Conservation (phyloP, 2,329 filamentous ascomycete genomes). For the Paradendryphiella salina region DNA sequence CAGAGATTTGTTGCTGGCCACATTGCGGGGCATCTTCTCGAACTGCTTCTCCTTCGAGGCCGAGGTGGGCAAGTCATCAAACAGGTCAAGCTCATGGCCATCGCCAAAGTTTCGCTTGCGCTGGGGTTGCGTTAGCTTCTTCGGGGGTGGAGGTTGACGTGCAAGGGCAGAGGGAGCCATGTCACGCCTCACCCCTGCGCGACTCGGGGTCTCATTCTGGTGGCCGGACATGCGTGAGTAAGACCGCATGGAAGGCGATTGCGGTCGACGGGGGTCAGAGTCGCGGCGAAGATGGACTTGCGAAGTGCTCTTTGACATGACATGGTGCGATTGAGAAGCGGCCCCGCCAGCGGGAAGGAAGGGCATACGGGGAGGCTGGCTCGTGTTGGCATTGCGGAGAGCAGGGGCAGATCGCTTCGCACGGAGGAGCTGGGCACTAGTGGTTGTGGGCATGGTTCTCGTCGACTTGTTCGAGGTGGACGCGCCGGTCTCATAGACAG, state of each 20-base stretch:
- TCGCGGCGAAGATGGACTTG: conserved; percentile 78
- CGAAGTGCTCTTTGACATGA: conserved; percentile 68
- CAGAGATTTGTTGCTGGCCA: conserved; percentile 67
- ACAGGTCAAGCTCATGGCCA: conserved; percentile 86
- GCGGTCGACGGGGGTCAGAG: conserved; percentile 65
- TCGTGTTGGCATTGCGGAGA: conserved; percentile 53
- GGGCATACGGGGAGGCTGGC: conserved; percentile 67
- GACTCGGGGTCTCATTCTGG: conserved; percentile 56
- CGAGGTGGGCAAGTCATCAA: conserved; percentile 93
- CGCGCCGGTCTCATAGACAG: conserved; percentile 86
- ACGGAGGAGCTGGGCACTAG: conserved; percentile 59
- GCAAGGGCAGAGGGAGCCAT: conserved; percentile 56
- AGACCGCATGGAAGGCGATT: conserved; percentile 52
- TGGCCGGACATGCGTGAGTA: conserved; percentile 55
- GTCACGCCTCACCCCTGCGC: conserved; percentile 49
- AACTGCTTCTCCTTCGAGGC: conserved; percentile 78
- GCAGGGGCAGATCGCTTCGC: conserved; percentile 64
- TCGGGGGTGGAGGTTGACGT: conserved; percentile 53
- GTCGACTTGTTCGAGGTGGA: conserved; percentile 62
- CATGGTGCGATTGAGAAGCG: conserved; percentile 75
- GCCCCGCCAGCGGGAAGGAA: conserved; percentile 80
- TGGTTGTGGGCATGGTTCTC: conserved; percentile 58
- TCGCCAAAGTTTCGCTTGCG: conserved; percentile 69
- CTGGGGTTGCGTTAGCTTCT: conserved; percentile 53
- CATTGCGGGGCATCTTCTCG: conserved; percentile 74